Conservation (phyloP, 2,329 filamentous ascomycete species). For the Venturia carpophila region DNA sequence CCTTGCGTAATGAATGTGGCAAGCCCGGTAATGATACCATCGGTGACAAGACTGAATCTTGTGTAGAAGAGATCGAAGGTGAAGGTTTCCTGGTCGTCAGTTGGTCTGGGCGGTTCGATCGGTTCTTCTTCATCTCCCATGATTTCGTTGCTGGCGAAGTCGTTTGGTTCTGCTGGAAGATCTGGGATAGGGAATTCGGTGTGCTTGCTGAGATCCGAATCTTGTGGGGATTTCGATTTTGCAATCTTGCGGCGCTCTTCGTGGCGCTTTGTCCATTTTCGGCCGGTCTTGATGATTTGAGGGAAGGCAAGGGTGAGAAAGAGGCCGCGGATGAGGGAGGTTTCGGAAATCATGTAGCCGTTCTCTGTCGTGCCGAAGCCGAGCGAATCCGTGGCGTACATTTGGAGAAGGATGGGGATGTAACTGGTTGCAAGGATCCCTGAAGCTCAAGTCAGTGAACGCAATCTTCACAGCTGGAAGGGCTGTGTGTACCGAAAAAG, state of each 20-base stretch:
- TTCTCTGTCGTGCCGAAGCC: conserved; percentile 40
- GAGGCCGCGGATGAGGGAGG: conserved; percentile 37
- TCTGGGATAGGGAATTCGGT: conserved; percentile 23
- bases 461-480: too few relatives aligned
- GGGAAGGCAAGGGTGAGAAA: conserved; percentile 41
- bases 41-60: conserved; percentile 56
- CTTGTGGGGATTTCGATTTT: neutral
- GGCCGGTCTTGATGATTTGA: conserved; percentile 35
- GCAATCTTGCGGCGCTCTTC: conserved; percentile 25
- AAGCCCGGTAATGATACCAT: conserved; percentile 56
- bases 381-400: conserved; percentile 41
- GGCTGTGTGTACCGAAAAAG: conserved; percentile 34
- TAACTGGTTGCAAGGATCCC: conserved; percentile 63
- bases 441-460: conserved; percentile 26
- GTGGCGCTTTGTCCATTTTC: conserved; percentile 44
- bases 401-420: conserved; percentile 50
- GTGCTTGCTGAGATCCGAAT: neutral
- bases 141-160: conserved; percentile 39
- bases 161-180: conserved; percentile 26
- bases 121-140: conserved; percentile 45
- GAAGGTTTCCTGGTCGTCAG: conserved; percentile 41
- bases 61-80: conserved; percentile 62
- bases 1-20: conserved; percentile 53
- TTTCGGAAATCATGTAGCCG: conserved; percentile 39
- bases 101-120: conserved; percentile 26